Base-by-base conservation (phyloP, 306 rosid genomes). In the Echinosophora koreensis region DNA sequence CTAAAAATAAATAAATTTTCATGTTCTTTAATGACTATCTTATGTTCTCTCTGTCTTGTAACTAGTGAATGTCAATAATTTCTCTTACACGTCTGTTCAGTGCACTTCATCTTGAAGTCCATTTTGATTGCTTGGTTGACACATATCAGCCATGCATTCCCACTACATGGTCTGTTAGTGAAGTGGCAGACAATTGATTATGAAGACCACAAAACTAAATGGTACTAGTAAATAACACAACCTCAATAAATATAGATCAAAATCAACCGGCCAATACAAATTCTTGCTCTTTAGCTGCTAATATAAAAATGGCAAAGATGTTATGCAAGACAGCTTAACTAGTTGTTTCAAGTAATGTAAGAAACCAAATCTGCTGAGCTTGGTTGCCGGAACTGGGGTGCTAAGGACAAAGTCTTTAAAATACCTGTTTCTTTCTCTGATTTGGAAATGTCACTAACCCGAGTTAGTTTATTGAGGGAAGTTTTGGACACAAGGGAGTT, bases 361-460 rank as follows among this genome's bases (percentile, higher is more conserved):
- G 41, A 37, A 37, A 37, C 2, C 14, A 0, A 44, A 2, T 9
- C 49, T 44, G 13, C 49, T 39, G 11, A 44, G 14, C 49, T 44
- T 14, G 42, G 62, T 47, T 30, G 74, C 49, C 34, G 74, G 28
- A 41, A 3, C 37, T 3, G 11, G n/a, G 28, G 13, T 51, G 44
- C 59, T 9, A 69, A 49, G 5, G 55, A 49, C 60, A 30, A 69
- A 47, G 14, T 2, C 13, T 49, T 50, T 1, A 49, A 69, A 12
- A 14, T 69, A 4, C 15, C 2, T 0, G 8, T 69, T 9, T 69
- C 17, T 5, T 46, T 69, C 61, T 30, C 62, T 32, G 34, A 62
- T 0, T 69, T 49, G 74, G 47, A 32, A 69, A 50, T 51, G n/a
- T n/a, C 75, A 52, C 61, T 34, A 5, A 9, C 3, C 37, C 46